phyloP scores from a whole-genome alignment of 116 monocot genomes.

The Phalaenopsis hybrid region DNA sequence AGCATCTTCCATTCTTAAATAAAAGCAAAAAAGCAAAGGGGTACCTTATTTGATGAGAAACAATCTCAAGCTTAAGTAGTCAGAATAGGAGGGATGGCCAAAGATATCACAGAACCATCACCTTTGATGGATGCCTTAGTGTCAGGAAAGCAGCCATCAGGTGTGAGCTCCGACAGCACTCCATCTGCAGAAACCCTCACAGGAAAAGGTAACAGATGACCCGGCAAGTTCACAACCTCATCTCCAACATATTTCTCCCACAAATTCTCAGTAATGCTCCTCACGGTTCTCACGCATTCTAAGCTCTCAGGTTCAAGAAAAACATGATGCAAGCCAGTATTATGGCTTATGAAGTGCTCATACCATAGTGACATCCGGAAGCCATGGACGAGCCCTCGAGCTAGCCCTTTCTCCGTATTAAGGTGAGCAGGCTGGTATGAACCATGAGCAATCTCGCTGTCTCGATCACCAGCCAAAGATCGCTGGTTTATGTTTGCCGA shows the following conservation, averaged over 20 bases:
- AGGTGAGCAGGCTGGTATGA: slow-evolving; percentile 51
- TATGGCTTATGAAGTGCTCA: slow-evolving; percentile 44
- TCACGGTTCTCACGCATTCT: slow-evolving; percentile 44
- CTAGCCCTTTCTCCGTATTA: slow-evolving; percentile 14
- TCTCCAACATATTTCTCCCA: slow-evolving; percentile 40
- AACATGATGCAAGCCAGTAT: background rate
- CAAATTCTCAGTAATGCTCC: slow-evolving; percentile 15
- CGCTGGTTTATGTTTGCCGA: slow-evolving; percentile 71
- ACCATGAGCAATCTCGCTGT: slow-evolving; percentile 61
- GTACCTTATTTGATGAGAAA: background rate
- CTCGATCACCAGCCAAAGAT: slow-evolving; percentile 54
- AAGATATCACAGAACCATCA: slow-evolving; percentile 17
- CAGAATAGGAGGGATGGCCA: slow-evolving; percentile 31
- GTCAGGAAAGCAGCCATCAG: slow-evolving; percentile 41
- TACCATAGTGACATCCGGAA: slow-evolving; percentile 66
- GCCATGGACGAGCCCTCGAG: slow-evolving; percentile 32
- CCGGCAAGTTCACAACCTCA: slow-evolving; percentile 40
- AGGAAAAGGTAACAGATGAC: slow-evolving; percentile 57
- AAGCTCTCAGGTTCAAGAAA: slow-evolving; percentile 42
- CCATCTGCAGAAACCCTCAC: slow-evolving; percentile 34
- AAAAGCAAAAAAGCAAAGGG: background rate
- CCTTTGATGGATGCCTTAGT: slow-evolving; percentile 44
- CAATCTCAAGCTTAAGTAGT: slow-evolving; percentile 25
- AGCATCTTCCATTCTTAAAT: background rate
- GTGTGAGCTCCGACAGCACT: slow-evolving; percentile 31